A percentile compares a stretch with the other conserved stretches of the same genome.
Conservation (phyloP, 176 grass and related monocot genomes). For the Neostapfia colusana region DNA sequence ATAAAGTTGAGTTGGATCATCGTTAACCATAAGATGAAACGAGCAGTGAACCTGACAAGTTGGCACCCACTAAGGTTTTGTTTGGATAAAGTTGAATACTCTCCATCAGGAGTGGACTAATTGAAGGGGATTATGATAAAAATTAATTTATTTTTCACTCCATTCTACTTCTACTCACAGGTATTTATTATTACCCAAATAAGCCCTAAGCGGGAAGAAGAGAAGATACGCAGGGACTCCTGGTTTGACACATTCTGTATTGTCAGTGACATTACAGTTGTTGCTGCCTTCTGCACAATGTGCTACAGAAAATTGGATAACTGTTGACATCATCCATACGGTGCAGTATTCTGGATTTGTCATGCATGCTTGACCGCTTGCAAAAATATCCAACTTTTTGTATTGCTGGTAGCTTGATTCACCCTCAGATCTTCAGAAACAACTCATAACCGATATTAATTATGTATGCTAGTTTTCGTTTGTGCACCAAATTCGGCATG, state of each 20-base stretch:
- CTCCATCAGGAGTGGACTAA: no score
- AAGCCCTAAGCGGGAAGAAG: no score
- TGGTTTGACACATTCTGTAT: slow-evolving; percentile 41
- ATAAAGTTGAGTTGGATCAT: slow-evolving; percentile 51
- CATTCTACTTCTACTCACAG: no score
- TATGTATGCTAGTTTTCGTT: no score
- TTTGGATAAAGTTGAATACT: no score
- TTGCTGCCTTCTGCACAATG: slow-evolving; percentile 35
- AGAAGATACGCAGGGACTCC: slow-evolving; percentile 45
- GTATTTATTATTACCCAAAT: no score
- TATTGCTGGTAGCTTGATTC: neutral
- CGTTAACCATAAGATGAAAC: slow-evolving; percentile 38
- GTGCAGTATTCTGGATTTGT: neutral
- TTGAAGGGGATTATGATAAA: no score
- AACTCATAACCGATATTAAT: neutral
- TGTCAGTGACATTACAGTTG: slow-evolving; percentile 33
- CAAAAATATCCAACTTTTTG: neutral
- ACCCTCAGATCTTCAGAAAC: neutral
- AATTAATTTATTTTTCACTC: no score
- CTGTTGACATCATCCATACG: no score
- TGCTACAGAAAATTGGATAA: slow-evolving; percentile 35
- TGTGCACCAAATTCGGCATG: no score
- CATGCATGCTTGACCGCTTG: slow-evolving; percentile 5
- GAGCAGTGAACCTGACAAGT: slow-evolving; percentile 46
- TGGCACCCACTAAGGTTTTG: slow-evolving; percentile 39